Evolutionary conservation across 768 basidiomycete species (phyloP).

Genomic region (Phaeotremella skinneri): DNA sequence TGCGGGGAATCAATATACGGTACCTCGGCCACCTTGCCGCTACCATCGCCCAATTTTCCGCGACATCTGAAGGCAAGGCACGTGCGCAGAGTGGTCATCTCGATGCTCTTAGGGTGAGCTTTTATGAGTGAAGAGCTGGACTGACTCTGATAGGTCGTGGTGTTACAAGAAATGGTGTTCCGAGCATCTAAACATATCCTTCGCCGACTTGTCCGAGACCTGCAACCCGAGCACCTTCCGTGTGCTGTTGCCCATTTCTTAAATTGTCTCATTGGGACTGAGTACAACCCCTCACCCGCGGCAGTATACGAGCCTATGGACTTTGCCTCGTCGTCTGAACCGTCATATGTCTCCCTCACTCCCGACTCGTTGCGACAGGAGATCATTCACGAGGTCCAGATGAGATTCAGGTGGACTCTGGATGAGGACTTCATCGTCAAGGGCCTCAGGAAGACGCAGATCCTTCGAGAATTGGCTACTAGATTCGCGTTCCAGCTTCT

Average conservation of each 20-base stretch:
- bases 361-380: constrained; percentile 48
- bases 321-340: constrained; percentile 35
- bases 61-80: constrained; percentile 33
- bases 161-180: constrained; percentile 55
- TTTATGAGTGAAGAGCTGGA: not conserved
- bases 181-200: constrained; percentile 54
- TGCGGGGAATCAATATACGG: constrained; percentile 56
- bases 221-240: constrained; percentile 47
- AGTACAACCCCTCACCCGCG: constrained; percentile 44
- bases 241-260: constrained; percentile 54
- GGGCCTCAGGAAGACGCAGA: constrained; percentile 47
- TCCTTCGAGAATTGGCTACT: constrained; percentile 53
- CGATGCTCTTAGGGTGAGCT: constrained; percentile 41
- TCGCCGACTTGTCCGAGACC: constrained; percentile 46
- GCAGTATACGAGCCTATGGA: constrained; percentile 48
- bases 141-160: constrained; percentile 29
- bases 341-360: constrained; percentile 51
- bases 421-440: constrained; percentile 38
- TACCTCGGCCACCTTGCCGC: constrained; percentile 53
- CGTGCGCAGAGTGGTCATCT: constrained; percentile 33
- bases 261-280: constrained; percentile 55
- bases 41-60: constrained; percentile 45
- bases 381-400: constrained; percentile 47
- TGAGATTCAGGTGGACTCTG: constrained; percentile 52
- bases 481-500: constrained; percentile 53